Evolutionary conservation across 345 rosid genomes (phyloP).

Genomic region (Euphorbia peplus): DNA sequence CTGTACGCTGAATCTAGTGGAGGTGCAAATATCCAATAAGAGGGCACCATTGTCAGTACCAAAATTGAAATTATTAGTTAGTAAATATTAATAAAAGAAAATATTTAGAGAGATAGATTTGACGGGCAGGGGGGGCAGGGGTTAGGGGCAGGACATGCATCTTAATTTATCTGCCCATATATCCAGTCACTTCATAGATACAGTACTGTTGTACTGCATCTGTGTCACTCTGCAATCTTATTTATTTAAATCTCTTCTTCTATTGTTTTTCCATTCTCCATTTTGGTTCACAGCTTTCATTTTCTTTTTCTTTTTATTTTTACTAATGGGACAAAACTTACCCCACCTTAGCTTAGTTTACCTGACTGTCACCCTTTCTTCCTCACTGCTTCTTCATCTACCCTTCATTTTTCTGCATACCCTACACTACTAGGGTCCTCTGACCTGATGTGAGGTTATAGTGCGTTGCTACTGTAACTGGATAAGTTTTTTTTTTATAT

Average conservation of each 20-base stretch:
- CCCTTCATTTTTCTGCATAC: conserved; percentile 28
- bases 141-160: too few relatives aligned
- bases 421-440: too few relatives aligned
- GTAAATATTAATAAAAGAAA: neutral
- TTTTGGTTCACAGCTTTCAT: conserved; percentile 32
- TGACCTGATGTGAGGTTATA: conserved; percentile 19
- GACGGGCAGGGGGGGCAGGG: conserved; percentile 34
- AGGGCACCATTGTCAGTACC: neutral
- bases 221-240: conserved; percentile 37
- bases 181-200: conserved; percentile 52
- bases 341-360: too few relatives aligned
- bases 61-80: conserved; percentile 14
- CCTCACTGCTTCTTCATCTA: conserved; percentile 32
- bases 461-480: conserved; percentile 15
- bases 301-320: too few relatives aligned
- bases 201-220: conserved; percentile 39
- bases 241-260: conserved; percentile 29
- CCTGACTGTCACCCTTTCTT: conserved; percentile 18
- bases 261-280: conserved; percentile 15
- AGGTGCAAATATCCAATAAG: conserved; percentile 14
- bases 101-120: conserved; percentile 37
- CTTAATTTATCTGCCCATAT: conserved; percentile 25
- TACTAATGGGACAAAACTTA: neutral
- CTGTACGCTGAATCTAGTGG: conserved; percentile 27
- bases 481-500: too few relatives aligned